phyloP scores from a whole-genome alignment of 768 basidiomycete genomes.

The Podaxis sp. region DNA sequence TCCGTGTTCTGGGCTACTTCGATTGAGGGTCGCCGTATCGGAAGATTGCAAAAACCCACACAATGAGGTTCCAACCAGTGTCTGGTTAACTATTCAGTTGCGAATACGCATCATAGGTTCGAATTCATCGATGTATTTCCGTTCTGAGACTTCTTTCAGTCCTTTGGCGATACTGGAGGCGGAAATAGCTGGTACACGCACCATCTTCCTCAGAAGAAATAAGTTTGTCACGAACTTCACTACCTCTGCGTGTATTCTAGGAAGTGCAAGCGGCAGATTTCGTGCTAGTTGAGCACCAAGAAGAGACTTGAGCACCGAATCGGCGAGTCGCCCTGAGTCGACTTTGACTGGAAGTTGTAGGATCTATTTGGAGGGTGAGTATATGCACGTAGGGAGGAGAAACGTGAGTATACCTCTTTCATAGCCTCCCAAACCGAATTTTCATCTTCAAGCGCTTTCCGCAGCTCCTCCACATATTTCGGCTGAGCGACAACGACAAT shows the following conservation, averaged over 20 bases:
- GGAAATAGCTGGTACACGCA: background rate
- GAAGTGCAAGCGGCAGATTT: background rate
- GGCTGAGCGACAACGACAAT: slow-evolving; percentile 31
- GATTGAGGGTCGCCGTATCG: background rate
- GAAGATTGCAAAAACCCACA: background rate
- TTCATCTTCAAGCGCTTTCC: slow-evolving; percentile 34
- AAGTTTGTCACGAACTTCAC: background rate
- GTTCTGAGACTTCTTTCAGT: slow-evolving; percentile 10
- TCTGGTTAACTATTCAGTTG: slow-evolving; percentile 10
- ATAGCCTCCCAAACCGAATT: slow-evolving; percentile 31
- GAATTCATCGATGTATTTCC: slow-evolving; percentile 18
- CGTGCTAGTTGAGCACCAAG: slow-evolving; percentile 9
- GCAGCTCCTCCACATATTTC: slow-evolving; percentile 36
- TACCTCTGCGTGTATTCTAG: background rate
- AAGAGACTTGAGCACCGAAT: slow-evolving; percentile 5
- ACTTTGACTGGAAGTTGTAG: background rate
- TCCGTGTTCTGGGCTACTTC: background rate
- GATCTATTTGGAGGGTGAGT: background rate
- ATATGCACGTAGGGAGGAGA: too few relatives aligned
- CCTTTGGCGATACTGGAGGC: background rate
- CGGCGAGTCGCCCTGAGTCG: background rate
- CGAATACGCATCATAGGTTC: slow-evolving; percentile 5
- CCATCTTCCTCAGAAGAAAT: slow-evolving; percentile 1
- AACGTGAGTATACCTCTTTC: slow-evolving; percentile 26
- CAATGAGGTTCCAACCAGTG: slow-evolving; percentile 11